Conservation (phyloP, 306 rosid genomes). For the Ochetophila trinervis region DNA sequence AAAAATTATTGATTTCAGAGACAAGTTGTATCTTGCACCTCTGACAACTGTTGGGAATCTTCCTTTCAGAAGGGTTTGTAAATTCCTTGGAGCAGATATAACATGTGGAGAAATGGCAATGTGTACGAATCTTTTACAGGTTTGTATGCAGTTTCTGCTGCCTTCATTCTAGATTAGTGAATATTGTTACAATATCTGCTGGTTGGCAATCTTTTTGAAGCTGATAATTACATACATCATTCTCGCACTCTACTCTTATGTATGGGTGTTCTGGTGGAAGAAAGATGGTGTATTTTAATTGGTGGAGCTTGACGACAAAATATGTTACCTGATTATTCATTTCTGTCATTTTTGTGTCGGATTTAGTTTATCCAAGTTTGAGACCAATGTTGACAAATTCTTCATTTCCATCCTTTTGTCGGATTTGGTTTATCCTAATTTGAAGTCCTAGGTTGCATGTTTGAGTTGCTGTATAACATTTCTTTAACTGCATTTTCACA, state of each 20-base stretch:
- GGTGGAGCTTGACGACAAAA: too few relatives aligned
- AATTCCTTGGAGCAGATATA: constrained; percentile 81
- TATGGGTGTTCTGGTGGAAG: not conserved
- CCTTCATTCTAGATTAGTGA: not conserved
- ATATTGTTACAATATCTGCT: not conserved
- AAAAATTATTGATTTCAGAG: constrained; percentile 83
- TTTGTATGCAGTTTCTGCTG: constrained; percentile 29
- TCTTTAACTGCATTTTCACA: constrained; percentile 15
- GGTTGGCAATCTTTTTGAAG: constrained; percentile 1
- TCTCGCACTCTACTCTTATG: not conserved
- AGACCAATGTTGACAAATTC: not conserved
- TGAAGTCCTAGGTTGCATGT: not conserved
- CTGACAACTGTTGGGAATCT: constrained; percentile 97
- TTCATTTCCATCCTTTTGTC: not conserved
- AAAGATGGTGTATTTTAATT: too few relatives aligned
- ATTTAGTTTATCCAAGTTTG: constrained; percentile 1
- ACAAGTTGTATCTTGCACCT: constrained; percentile 91
- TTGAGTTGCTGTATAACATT: constrained; percentile 3
- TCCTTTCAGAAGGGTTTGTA: constrained; percentile 96
- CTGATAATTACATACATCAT: not conserved
- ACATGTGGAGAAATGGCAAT: constrained; percentile 99
- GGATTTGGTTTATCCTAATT: constrained; percentile 1
- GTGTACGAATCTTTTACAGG: constrained; percentile 97
- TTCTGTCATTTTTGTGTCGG: not conserved
- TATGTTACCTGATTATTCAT: too few relatives aligned